Percentiles rank a stretch among this genome's conserved stretches.
Conservation (phyloP, 805 yeast species). For the Komagataella kurtzmanii region DNA sequence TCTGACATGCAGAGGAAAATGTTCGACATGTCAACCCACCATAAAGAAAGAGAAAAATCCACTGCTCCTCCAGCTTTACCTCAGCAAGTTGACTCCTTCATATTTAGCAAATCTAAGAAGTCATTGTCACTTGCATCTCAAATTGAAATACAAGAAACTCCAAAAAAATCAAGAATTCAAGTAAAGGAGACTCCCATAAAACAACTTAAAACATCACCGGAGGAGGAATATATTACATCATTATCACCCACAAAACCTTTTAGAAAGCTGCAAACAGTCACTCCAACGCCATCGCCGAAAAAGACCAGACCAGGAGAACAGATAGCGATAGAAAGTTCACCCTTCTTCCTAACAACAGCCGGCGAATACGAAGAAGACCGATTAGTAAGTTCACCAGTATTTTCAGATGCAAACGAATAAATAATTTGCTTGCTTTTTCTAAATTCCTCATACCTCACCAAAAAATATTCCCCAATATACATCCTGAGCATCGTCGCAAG, state of each 20-base stretch:
- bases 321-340: background rate
- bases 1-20: constrained; percentile 16
- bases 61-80: background rate
- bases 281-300: background rate
- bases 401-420: background rate
- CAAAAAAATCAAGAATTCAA: background rate
- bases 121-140: background rate
- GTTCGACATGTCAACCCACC: constrained; percentile 16
- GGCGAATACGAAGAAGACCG: background rate
- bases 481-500: constrained; percentile 32
- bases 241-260: background rate
- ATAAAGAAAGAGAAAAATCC: background rate
- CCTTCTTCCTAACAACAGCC: background rate
- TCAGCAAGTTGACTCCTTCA: background rate
- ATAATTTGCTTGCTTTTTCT: constrained; percentile 1
- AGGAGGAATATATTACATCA: background rate
- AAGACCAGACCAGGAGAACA: background rate
- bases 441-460: constrained; percentile 39
- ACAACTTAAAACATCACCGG: background rate
- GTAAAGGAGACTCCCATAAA: background rate
- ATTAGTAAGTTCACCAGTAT: background rate
- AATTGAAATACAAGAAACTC: background rate
- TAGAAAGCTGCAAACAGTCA: background rate
- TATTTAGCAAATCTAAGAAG: background rate
- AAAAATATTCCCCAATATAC: constrained; percentile 57